Evolutionary conservation across 441 rosid genomes (phyloP).

Genomic region (Bruguiera hainesii): DNA sequence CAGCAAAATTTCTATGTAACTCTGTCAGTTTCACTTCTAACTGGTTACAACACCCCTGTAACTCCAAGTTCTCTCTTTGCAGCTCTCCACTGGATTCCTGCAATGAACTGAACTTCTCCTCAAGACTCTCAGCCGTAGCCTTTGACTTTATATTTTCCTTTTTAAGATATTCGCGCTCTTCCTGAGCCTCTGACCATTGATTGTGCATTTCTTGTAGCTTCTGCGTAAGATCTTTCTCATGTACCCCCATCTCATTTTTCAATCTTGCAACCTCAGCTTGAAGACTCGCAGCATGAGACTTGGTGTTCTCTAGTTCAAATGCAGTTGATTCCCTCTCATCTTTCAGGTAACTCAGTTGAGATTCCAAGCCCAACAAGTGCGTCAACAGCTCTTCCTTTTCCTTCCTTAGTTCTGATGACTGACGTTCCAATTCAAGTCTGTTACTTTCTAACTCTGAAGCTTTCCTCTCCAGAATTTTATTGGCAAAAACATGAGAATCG

Average conservation of each 20-base stretch:
- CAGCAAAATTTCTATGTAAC: slow-evolving; percentile 25
- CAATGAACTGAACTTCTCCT: slow-evolving; percentile 33
- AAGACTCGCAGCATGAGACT: slow-evolving; percentile 25
- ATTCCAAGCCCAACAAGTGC: slow-evolving; percentile 35
- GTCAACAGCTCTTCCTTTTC: slow-evolving; percentile 38
- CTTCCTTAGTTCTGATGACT: slow-evolving; percentile 27
- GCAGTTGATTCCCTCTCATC: slow-evolving; percentile 32
- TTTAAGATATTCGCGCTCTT: slow-evolving; percentile 30
- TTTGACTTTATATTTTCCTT: slow-evolving; percentile 30
- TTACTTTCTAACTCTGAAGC: slow-evolving; percentile 36
- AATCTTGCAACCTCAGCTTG: slow-evolving; percentile 32
- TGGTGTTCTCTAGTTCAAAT: slow-evolving; percentile 31
- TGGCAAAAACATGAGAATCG: slow-evolving; percentile 41
- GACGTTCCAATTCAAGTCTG: slow-evolving; percentile 33
- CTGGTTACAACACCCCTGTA: slow-evolving; percentile 31
- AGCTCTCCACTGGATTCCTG: slow-evolving; percentile 34
- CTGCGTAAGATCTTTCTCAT: slow-evolving; percentile 20
- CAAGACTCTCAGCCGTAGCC: slow-evolving; percentile 28
- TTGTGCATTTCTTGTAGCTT: slow-evolving; percentile 27
- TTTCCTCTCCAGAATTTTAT: slow-evolving; percentile 36
- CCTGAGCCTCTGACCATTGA: slow-evolving; percentile 33
- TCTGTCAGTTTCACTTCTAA: slow-evolving; percentile 35
- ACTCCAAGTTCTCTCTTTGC: slow-evolving; percentile 32
- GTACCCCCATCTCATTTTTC: slow-evolving; percentile 28
- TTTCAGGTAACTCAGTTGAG: slow-evolving; percentile 31